These are phyloP conservation scores for Phytophthora crassamura DNA, from an alignment of 352 stramenopile species.

Conservation along the genomic window DNA sequence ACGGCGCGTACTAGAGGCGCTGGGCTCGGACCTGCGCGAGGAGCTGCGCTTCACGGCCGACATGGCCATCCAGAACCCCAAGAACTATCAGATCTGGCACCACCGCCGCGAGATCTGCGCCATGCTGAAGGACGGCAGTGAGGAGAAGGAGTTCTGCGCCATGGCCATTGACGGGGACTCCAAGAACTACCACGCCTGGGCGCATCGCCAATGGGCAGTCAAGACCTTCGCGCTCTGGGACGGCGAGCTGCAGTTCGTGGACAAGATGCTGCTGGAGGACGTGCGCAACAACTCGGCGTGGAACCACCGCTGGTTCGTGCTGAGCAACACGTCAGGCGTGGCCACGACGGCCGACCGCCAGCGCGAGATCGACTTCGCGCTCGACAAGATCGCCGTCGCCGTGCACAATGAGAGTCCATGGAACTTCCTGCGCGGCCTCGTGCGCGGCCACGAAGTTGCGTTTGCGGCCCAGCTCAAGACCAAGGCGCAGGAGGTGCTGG, in stretches of 20 bases:
- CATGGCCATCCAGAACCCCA: constrained; percentile 94
- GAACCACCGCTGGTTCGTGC: constrained; percentile 90
- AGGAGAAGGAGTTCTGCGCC: constrained; percentile 94
- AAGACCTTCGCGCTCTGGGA: constrained; percentile 91
- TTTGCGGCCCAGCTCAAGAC: constrained; percentile 51
- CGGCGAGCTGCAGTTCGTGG: constrained; percentile 92
- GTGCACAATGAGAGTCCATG: constrained; percentile 93
- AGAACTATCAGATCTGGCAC: constrained; percentile 99
- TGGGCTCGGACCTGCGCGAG: constrained; percentile 69
- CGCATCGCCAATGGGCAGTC: constrained; percentile 96
- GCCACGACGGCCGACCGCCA: constrained; percentile 40
- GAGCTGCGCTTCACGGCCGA: constrained; percentile 81
- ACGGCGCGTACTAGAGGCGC: constrained; percentile 87
- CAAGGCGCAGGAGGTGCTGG: constrained; percentile 52
- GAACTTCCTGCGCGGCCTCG: constrained; percentile 89
- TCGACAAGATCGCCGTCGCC: constrained; percentile 68
- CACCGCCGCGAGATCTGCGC: constrained; percentile 95
- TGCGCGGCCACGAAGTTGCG: constrained; percentile 55
- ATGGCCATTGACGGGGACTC: constrained; percentile 94
- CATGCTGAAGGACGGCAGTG: constrained; percentile 72
- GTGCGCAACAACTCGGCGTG: constrained; percentile 97
- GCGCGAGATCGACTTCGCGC: constrained; percentile 79
- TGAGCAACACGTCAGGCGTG: constrained; percentile 62
- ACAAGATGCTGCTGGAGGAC: constrained; percentile 91
- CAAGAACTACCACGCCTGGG: constrained; percentile 99